A percentile compares a stretch with the other conserved stretches of the same genome.
Evolutionary conservation across 805 yeast genomes (phyloP).

Genomic region (Candida sanyiensis): DNA sequence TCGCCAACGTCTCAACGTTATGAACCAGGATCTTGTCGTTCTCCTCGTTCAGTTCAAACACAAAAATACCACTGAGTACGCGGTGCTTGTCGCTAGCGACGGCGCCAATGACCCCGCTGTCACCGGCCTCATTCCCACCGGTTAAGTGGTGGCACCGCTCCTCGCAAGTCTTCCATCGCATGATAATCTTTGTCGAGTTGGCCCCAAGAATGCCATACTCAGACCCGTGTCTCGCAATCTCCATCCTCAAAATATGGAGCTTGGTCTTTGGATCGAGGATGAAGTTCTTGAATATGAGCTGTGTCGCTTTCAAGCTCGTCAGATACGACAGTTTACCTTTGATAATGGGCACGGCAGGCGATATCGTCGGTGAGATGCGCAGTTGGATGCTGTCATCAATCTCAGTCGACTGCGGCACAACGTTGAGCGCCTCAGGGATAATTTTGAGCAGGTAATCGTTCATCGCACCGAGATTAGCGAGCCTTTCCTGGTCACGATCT

Average conservation of each 20-base stretch:
- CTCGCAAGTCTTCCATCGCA: slow-evolving; percentile 54
- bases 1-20: slow-evolving; percentile 60
- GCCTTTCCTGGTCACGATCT: slow-evolving; percentile 5
- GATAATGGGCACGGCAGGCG: slow-evolving; percentile 44
- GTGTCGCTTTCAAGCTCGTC: slow-evolving; percentile 51
- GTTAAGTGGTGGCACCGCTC: slow-evolving; percentile 45
- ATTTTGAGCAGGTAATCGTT: slow-evolving; percentile 40
- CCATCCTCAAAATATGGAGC: slow-evolving; percentile 39
- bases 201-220: slow-evolving; percentile 10
- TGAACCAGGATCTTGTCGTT: slow-evolving; percentile 54
- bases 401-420: slow-evolving; percentile 37
- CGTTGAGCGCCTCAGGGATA: slow-evolving; percentile 46
- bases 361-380: slow-evolving; percentile 51
- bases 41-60: slow-evolving; percentile 54
- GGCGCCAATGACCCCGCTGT: no score
- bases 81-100: slow-evolving; percentile 3
- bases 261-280: slow-evolving; percentile 45
- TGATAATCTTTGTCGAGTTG: slow-evolving; percentile 40
- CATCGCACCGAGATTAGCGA: slow-evolving; percentile 47
- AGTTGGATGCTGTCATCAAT: slow-evolving; percentile 44
- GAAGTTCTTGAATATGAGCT: slow-evolving; percentile 47
- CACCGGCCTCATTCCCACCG: slow-evolving; percentile 3
- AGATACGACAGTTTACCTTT: slow-evolving; percentile 51
- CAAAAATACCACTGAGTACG: slow-evolving; percentile 45
- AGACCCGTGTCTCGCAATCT: slow-evolving; percentile 10